Conservation (phyloP, 2,329 filamentous ascomycete species). For the Podosphaera leucotricha region DNA sequence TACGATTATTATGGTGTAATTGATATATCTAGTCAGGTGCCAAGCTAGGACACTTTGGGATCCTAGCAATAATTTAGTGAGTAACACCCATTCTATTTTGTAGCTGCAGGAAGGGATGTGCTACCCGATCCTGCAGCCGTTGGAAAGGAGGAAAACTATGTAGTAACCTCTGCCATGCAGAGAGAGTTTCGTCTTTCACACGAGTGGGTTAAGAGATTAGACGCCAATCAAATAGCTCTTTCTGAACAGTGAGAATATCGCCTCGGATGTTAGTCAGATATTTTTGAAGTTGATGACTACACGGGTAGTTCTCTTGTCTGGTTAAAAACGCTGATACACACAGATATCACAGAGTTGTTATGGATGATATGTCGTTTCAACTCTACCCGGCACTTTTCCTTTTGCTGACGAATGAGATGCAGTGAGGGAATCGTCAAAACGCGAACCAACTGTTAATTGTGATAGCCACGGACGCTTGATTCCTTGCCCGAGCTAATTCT, state of each 20-base stretch:
- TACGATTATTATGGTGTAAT: too few species aligned
- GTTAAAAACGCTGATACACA: background rate
- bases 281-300: background rate
- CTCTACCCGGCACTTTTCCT: background rate
- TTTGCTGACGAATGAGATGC: background rate
- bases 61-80: too few species aligned
- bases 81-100: constrained; percentile 44
- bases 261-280: background rate
- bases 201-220: background rate
- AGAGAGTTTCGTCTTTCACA: too few species aligned
- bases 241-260: background rate
- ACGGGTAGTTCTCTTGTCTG: background rate
- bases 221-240: background rate
- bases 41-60: too few species aligned
- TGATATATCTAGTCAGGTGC: too few species aligned
- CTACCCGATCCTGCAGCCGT: too few species aligned
- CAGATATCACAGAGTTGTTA: background rate
- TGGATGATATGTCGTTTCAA: background rate
- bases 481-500: background rate
- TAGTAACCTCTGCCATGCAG: too few species aligned
- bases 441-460: background rate
- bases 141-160: too few species aligned
- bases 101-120: constrained; percentile 16
- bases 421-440: background rate
- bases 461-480: background rate